Base-by-base conservation (phyloP, 805 yeast genomes). In the Nakazawaea peltata region DNA sequence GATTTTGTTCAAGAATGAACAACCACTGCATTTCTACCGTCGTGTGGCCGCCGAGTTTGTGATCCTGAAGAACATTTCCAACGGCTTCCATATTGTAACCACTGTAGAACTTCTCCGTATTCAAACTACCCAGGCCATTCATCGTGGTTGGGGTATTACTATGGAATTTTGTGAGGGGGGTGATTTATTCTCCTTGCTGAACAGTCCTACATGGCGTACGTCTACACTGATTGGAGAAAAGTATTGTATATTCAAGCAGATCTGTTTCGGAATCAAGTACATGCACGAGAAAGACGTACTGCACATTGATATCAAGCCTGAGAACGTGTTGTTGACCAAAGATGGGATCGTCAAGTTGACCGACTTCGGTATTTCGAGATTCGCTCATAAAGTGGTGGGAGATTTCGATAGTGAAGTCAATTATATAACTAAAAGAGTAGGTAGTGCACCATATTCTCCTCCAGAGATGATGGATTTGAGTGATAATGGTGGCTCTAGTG, bases 371-470 rank as follows among this genome's bases (percentile, higher is more conserved):
- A 81, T 81, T 24, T 73, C 83, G 33, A 79, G 71, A 34, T 71
- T 71, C 50, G 82, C 78, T 13, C 79, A 76, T 51, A 68, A 57
- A 34, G 61, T 53, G 15, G 71, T 71, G 1, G 68, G 71, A 1
- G 72, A 81, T 53, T 57, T 69, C 15, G 44, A 53, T 0, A 63
- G 74, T 17, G 60, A 63, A 3, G 42, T 69, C 10, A 56, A 55
- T 33, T 26, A 37, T 13, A 34, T 41, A 17, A 59, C 67, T 28
- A 60, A 74, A 2, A 69, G 70, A 51, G 80, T 81, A 28, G 92
- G 94, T 2, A 80, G 88, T 1, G 85, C 92, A 3, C 92, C 92
- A 1, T 82, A 80, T 53, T 73, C 80, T 10, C 76, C 90, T 4
- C 92, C 94, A 2, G 92, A 82, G 54, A 83, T 81, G 12, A 69